phyloP scores from a whole-genome alignment of 768 basidiomycete genomes.

The Auricularia heimuer region DNA sequence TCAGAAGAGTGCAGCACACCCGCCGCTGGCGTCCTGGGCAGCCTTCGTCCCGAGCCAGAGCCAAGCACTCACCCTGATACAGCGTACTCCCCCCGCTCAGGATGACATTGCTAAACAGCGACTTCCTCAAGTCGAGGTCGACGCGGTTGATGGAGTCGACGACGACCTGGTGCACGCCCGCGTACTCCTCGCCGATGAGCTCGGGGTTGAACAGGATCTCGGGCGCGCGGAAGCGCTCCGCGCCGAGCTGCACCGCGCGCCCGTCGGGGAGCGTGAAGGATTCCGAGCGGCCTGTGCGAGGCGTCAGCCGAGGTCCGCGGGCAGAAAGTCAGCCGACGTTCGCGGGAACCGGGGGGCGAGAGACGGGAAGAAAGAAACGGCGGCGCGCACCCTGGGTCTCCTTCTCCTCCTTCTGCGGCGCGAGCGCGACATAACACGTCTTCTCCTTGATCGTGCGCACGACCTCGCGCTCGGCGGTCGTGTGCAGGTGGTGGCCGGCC shows the following conservation, averaged over 20 bases:
- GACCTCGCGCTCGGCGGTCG: slow-evolving; percentile 93
- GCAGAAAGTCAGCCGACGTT: neutral
- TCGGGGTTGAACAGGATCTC: slow-evolving; percentile 98
- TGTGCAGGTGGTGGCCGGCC: slow-evolving; percentile 89
- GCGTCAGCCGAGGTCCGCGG: slow-evolving; percentile 12
- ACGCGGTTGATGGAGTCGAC: slow-evolving; percentile 97
- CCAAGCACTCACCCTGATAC: slow-evolving; percentile 59
- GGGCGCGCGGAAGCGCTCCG: slow-evolving; percentile 92
- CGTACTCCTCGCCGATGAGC: slow-evolving; percentile 89
- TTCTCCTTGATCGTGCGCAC: slow-evolving; percentile 98
- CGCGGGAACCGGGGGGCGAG: too few relatives aligned
- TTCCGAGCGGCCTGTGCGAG: slow-evolving; percentile 48
- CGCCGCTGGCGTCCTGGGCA: too few relatives aligned
- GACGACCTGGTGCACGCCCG: slow-evolving; percentile 95
- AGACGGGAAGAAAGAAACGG: neutral
- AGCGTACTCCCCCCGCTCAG: slow-evolving; percentile 94
- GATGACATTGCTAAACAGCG: slow-evolving; percentile 92
- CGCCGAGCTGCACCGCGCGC: slow-evolving; percentile 54
- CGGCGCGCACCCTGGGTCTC: slow-evolving; percentile 35
- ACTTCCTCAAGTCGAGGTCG: slow-evolving; percentile 92
- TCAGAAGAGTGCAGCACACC: too few relatives aligned
- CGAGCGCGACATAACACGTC: slow-evolving; percentile 88
- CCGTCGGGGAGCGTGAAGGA: slow-evolving; percentile 87
- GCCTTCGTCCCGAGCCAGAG: too few relatives aligned
- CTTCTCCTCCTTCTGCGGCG: slow-evolving; percentile 93